Conservation (phyloP, 208 protist genomes). For the Herpetomonas muscarum region DNA sequence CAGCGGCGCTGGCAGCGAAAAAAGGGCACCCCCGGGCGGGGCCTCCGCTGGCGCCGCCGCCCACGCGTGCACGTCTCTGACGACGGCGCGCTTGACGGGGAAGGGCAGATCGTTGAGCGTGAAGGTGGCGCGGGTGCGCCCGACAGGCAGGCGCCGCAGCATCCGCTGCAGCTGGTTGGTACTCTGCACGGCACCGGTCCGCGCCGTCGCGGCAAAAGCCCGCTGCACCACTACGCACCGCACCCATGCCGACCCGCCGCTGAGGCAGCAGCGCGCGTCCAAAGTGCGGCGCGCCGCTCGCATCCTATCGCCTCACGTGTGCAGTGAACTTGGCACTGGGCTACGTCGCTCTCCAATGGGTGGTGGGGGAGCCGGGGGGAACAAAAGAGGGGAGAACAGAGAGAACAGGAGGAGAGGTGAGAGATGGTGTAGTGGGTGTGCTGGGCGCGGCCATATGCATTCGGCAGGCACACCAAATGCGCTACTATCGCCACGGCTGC, state of each 20-base stretch:
- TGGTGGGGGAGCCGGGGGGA: neutral
- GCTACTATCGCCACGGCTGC: neutral
- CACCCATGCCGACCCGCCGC: too few species aligned
- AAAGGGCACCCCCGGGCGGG: too few species aligned
- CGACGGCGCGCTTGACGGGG: constrained; percentile 25
- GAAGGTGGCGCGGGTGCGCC: constrained; percentile 11
- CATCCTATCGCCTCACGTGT: neutral
- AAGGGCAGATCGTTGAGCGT: constrained; percentile 43
- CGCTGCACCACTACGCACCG: neutral
- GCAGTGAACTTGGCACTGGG: neutral
- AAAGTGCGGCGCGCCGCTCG: neutral
- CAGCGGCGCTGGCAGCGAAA: too few species aligned
- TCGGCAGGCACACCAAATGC: neutral
- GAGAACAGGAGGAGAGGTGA: neutral
- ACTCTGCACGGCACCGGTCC: too few species aligned
- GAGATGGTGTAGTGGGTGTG: too few species aligned
- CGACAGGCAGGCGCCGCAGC: constrained; percentile 42
- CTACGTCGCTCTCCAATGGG: neutral
- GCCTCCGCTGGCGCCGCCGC: too few species aligned
- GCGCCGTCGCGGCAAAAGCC: too few species aligned
- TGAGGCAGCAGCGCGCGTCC: neutral
- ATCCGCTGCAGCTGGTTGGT: constrained; percentile 38
- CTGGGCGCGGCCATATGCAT: neutral
- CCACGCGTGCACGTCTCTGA: constrained; percentile 5
- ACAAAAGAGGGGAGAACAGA: neutral